A percentile compares a stretch with the other conserved stretches of the same genome.
Evolutionary conservation across 2,329 filamentous ascomycete species (phyloP).

Genomic region (Plectosphaerella sp.): DNA sequence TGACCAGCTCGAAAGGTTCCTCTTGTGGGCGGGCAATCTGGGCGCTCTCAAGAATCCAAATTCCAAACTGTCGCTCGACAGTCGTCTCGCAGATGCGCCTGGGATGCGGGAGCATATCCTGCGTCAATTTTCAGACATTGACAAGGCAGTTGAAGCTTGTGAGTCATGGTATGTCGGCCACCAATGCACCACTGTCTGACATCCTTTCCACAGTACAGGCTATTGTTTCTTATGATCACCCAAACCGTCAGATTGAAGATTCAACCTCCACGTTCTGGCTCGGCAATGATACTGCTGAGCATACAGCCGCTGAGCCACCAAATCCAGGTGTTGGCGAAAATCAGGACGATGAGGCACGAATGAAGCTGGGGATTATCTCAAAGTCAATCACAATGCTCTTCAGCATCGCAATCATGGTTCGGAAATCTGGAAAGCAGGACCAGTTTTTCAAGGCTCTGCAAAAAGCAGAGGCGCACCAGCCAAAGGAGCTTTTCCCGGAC

Average conservation of each 20-base stretch:
- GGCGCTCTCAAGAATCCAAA: slow-evolving; percentile 3
- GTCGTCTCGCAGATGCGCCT: background rate
- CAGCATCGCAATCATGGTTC: slow-evolving; percentile 7
- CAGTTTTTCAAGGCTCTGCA: slow-evolving; percentile 8
- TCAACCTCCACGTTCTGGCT: too few species aligned
- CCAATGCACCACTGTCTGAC: background rate
- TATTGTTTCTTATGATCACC: background rate
- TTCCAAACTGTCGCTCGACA: slow-evolving; percentile 7
- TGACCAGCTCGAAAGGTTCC: slow-evolving; percentile 9
- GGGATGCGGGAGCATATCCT: slow-evolving; percentile 7
- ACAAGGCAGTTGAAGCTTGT: slow-evolving; percentile 9
- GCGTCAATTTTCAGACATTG: slow-evolving; percentile 3
- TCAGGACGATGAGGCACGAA: slow-evolving; percentile 5
- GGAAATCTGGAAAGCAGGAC: slow-evolving; percentile 8
- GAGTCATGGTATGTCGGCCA: background rate
- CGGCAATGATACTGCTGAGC: too few species aligned
- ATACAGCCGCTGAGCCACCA: too few species aligned
- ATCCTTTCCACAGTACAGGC: background rate
- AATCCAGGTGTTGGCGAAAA: too few species aligned
- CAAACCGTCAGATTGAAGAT: background rate
- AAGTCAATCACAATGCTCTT: slow-evolving; percentile 8
- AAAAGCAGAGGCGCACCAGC: background rate
- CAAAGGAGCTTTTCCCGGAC: background rate
- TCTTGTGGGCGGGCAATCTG: slow-evolving; percentile 9
- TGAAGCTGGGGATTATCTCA: slow-evolving; percentile 5